These are phyloP conservation scores for Leccinum variicolor DNA, from an alignment of 768 basidiomycete species.

Conservation along the genomic window DNA sequence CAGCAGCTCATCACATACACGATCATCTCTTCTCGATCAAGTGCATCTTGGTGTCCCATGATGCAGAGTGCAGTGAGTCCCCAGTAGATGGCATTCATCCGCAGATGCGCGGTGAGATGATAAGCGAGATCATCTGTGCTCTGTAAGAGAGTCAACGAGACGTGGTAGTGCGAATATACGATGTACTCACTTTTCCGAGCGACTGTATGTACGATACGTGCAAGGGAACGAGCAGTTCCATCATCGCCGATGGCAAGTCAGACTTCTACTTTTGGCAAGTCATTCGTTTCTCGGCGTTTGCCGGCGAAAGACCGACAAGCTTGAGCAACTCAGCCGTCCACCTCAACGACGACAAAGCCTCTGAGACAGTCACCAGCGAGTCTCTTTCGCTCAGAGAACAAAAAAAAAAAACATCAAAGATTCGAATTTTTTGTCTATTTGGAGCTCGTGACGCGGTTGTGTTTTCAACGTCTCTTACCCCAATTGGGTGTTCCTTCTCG, in stretches of 20 bases:
- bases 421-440: neutral
- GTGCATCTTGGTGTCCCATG: constrained; percentile 74
- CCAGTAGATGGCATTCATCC: constrained; percentile 97
- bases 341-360: constrained; percentile 3
- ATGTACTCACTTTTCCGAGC: constrained; percentile 55
- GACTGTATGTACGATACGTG: constrained; percentile 77
- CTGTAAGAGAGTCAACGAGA: constrained; percentile 34
- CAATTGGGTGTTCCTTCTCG: constrained; percentile 18
- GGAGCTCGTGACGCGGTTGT: constrained; percentile 3
- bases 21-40: constrained; percentile 82
- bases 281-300: constrained; percentile 19
- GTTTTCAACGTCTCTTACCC: constrained; percentile 9
- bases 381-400: neutral
- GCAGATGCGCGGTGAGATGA: constrained; percentile 89
- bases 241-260: constrained; percentile 8
- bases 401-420: neutral
- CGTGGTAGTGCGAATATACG: neutral
- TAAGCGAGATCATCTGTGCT: constrained; percentile 82
- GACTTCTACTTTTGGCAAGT: constrained; percentile 1
- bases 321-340: constrained; percentile 10
- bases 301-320: constrained; percentile 13
- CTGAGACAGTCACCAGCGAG: constrained; percentile 2
- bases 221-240: constrained; percentile 43
- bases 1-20: constrained; percentile 92
- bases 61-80: constrained; percentile 84